These are phyloP conservation scores for Podila minutissima DNA, from an alignment of 192 early-diverging fungal species.

Conservation along the genomic window DNA sequence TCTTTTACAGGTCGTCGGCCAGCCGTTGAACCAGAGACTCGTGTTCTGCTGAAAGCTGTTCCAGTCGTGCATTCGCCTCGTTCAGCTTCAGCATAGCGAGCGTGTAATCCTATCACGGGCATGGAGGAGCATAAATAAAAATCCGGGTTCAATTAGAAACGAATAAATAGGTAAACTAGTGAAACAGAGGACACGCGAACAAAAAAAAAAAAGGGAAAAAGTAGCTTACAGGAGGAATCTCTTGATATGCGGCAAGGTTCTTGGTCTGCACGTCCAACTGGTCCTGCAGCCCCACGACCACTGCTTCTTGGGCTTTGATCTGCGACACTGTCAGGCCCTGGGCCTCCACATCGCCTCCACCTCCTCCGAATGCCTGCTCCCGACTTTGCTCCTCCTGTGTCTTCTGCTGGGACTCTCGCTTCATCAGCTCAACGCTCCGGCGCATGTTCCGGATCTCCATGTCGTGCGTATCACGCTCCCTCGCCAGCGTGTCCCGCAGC, in stretches of 20 bases:
- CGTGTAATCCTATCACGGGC: constrained; percentile 22
- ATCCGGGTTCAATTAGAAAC: too few relatives aligned
- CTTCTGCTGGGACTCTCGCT: neutral
- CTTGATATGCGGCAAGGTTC: constrained; percentile 20
- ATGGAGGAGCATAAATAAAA: too few relatives aligned
- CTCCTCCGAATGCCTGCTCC: neutral
- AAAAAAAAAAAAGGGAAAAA: neutral
- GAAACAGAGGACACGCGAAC: too few relatives aligned
- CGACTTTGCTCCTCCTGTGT: constrained; percentile 2
- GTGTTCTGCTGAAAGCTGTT: constrained; percentile 20
- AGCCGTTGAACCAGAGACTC: constrained; percentile 21
- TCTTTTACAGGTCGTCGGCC: constrained; percentile 19
- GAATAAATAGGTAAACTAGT: too few relatives aligned
- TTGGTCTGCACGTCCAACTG: constrained; percentile 10
- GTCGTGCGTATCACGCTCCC: constrained; percentile 21
- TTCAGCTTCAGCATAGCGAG: constrained; percentile 28
- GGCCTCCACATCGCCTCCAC: constrained; percentile 20
- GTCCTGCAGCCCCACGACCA: constrained; percentile 1
- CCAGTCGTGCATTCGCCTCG: constrained; percentile 14
- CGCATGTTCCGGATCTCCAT: constrained; percentile 25
- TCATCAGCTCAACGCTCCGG: constrained; percentile 27
- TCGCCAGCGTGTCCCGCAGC: constrained; percentile 1
- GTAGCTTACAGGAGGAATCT: constrained; percentile 35
- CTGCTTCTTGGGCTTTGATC: constrained; percentile 8
- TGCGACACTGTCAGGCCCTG: constrained; percentile 20